Base-by-base conservation (phyloP, 331 rosid species). In the Arachis monticola region DNA sequence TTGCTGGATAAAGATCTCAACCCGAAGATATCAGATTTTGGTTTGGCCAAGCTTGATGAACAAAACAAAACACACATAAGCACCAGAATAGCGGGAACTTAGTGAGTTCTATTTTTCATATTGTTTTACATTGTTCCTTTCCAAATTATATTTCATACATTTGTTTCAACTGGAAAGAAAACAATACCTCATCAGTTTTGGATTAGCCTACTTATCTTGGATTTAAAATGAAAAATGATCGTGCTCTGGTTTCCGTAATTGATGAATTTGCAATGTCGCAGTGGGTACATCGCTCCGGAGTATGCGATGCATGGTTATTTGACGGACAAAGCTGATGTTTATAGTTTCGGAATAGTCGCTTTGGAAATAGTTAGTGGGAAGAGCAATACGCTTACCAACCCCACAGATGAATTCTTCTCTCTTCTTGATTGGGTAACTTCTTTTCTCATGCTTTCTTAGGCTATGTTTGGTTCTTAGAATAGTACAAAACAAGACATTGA, bases 11-110 rank as follows among this genome's bases (percentile, higher is more conserved):
- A 84, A 83, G 75, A 84, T 78, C 86, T 86, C 9, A 85, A 67
- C 13, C 85, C 90, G 0, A 90, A 90, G 69, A 88, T 88, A 75
- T 85, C 93, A 0, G 91, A 90, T 73, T 90, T 90, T 67, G 93
- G 93, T 27, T 76, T 90, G 80, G 93, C 96, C 55, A 90, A 88
- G 67, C 91, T 90, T 27, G 80, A 83, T 27, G 93, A 90, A 13
- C 93, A 81, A 13, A 90, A 75, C 3, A 41, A 75, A 4, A 83
- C 91, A 8, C 96, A 88, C 66, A 83, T 88, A 22, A 90, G 87
- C 73, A 88, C 92, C 7, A 61, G 90, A 48, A 73, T 88, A 58
- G 93, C 92, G 8, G 93, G 96, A 68, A 90, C 96, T 48, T 82
- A 60, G 89, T 90, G 47, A 88, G 93, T 76, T 57, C 3, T 46